These are phyloP conservation scores for Heliamphora pulchella DNA, from an alignment of 179 eudicot species.

Conservation along the genomic window DNA sequence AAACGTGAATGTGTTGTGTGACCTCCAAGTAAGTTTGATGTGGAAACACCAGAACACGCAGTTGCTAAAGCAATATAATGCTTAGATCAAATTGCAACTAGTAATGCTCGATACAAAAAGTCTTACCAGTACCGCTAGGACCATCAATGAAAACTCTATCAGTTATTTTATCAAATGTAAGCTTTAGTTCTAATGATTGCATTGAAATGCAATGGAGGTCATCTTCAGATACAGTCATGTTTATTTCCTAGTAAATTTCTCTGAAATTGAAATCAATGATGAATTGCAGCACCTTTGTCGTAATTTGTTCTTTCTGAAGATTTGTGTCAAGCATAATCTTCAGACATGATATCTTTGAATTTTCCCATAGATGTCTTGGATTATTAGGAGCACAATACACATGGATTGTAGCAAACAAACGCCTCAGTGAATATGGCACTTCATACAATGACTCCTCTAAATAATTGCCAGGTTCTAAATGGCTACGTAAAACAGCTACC, in stretches of 20 bases:
- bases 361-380: neutral
- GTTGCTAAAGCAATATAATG: neutral
- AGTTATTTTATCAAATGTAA: neutral
- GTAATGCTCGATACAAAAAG: neutral
- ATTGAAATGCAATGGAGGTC: neutral
- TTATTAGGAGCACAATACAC: neutral
- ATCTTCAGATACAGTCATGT: neutral
- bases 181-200: neutral
- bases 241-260: neutral
- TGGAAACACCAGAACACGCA: neutral
- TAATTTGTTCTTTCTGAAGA: no score
- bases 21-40: neutral
- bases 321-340: neutral
- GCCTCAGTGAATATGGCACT: neutral
- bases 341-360: neutral
- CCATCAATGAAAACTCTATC: neutral
- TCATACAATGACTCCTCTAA: neutral
- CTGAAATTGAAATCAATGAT: neutral
- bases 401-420: neutral
- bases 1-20: neutral
- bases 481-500: neutral
- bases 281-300: neutral
- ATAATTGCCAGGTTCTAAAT: neutral
- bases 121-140: neutral
- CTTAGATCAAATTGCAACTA: neutral